A percentile compares a stretch with the other conserved stretches of the same genome.
phyloP scores from a whole-genome alignment of 2,329 filamentous ascomycete genomes.

The Epichloe amarillans region DNA sequence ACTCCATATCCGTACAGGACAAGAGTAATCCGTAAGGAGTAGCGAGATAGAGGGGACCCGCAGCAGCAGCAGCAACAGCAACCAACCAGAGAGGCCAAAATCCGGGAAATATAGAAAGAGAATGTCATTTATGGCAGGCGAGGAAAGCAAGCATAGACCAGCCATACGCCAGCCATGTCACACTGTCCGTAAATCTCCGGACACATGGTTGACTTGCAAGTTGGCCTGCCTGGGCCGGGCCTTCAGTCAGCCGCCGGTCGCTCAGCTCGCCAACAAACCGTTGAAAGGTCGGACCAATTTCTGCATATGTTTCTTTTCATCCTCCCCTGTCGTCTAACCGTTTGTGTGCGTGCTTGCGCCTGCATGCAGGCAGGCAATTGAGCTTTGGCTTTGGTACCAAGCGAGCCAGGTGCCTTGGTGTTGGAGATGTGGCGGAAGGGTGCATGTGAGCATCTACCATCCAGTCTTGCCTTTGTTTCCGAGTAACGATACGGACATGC shows the following conservation, averaged over 20 bases:
- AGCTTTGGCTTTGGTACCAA: not conserved
- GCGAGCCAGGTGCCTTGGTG: not conserved
- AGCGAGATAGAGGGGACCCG: not conserved
- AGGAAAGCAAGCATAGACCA: no score
- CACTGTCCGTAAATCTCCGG: not conserved
- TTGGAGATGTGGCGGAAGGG: not conserved
- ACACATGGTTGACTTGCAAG: not conserved
- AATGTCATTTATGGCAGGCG: not conserved
- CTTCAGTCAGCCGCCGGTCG: not conserved
- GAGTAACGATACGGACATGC: not conserved
- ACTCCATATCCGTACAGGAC: not conserved
- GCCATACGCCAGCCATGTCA: not conserved
- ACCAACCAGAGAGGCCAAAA: not conserved
- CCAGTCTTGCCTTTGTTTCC: not conserved
- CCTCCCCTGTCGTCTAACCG: not conserved
- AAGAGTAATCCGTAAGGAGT: no score
- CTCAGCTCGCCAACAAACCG: not conserved
- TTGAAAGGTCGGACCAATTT: not conserved
- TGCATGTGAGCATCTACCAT: constrained; percentile 1
- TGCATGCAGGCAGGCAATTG: not conserved
- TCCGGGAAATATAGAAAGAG: not conserved
- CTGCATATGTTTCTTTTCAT: not conserved
- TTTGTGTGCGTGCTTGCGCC: not conserved
- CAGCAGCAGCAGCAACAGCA: not conserved
- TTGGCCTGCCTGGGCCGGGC: not conserved